Conservation (phyloP, 345 rosid genomes). For the Brassica incana region DNA sequence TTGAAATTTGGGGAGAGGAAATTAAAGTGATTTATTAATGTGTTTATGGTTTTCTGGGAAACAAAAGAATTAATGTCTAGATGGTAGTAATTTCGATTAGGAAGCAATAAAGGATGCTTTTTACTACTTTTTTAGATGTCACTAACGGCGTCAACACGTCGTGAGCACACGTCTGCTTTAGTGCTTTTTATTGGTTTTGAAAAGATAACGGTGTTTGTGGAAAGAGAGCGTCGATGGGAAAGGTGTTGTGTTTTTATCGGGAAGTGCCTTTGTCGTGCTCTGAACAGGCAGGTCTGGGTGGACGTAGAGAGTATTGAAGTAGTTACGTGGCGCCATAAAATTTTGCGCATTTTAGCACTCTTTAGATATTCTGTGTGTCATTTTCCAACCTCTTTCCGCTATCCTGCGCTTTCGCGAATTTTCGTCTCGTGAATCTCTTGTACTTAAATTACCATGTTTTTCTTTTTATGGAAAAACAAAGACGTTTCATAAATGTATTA, state of each 20-base stretch:
- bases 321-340: constrained; percentile 30
- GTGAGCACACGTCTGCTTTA: constrained; percentile 14
- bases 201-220: constrained; percentile 48
- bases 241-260: constrained; percentile 64
- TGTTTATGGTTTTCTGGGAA: background rate
- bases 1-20: background rate
- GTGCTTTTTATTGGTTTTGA: constrained; percentile 27
- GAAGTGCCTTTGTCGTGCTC: constrained; percentile 73
- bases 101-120: constrained; percentile 47
- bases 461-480: constrained; percentile 35
- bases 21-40: background rate
- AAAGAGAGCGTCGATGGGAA: constrained; percentile 47
- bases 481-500: constrained; percentile 32
- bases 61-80: background rate
- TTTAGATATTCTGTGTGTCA: background rate
- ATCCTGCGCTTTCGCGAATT: constrained; percentile 34
- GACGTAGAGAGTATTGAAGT: constrained; percentile 30
- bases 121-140: constrained; percentile 1
- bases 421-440: constrained; percentile 31
- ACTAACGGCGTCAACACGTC: constrained; percentile 47
- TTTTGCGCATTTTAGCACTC: constrained; percentile 37
- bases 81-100: constrained; percentile 17
- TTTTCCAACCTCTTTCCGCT: background rate
- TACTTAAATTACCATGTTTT: constrained; percentile 35
- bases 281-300: constrained; percentile 70